These are phyloP conservation scores for Globisporangium emineosum DNA, from an alignment of 352 stramenopile genomes.

Conservation along the genomic window DNA sequence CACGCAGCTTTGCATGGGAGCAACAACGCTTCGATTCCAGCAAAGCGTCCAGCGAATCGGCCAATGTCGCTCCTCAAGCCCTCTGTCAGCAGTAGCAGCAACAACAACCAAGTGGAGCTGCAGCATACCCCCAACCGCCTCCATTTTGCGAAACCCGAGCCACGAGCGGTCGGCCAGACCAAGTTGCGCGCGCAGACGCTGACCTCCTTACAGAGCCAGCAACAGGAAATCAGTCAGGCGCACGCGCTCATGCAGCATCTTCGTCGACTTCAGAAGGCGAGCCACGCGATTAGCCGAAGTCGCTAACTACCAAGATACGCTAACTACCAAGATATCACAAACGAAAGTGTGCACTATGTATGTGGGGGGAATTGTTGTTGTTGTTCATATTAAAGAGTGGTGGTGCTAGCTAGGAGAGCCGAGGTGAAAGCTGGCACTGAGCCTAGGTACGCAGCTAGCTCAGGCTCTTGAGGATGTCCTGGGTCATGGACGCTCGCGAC, in stretches of 20 bases:
- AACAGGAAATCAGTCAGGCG: slow-evolving; percentile 2
- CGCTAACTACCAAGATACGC: too few relatives aligned
- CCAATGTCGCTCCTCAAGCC: background rate
- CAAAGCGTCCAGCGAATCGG: background rate
- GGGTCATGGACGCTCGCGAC: slow-evolving; percentile 24
- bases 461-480: slow-evolving; percentile 16
- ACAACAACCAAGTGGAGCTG: slow-evolving; percentile 10
- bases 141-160: background rate
- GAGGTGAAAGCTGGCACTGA: too few relatives aligned
- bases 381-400: slow-evolving; percentile 12
- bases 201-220: slow-evolving; percentile 18
- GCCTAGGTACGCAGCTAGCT: slow-evolving; percentile 8
- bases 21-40: background rate
- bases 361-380: background rate
- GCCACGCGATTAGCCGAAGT: slow-evolving; percentile 21
- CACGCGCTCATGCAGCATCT: slow-evolving; percentile 27
- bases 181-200: slow-evolving; percentile 25
- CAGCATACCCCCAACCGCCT: background rate
- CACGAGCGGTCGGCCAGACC: slow-evolving; percentile 18
- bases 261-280: slow-evolving; percentile 18
- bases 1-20: background rate
- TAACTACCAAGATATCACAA: too few relatives aligned
- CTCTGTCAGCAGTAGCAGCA: too few relatives aligned
- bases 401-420: background rate
- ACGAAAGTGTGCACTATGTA: too few relatives aligned